Evolutionary conservation across 1,284 basidiomycete species (phyloP).

Genomic region (Meripilus lineatus): DNA sequence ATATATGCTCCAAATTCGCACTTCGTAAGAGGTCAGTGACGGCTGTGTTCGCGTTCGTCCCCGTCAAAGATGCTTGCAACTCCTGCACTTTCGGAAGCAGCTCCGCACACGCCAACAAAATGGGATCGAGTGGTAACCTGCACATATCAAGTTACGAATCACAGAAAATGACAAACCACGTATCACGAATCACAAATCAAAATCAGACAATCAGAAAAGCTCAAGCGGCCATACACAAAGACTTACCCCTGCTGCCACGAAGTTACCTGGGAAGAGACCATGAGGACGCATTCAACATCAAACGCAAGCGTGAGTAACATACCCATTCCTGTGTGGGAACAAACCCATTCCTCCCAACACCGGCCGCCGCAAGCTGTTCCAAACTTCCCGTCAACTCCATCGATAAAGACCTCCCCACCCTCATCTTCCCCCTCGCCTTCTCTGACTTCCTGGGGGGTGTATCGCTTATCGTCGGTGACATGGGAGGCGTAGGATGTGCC

Average conservation of each 20-base stretch:
- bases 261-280: constrained; percentile 49
- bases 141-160: not conserved
- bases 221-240: not conserved
- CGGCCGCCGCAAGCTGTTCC: constrained; percentile 58
- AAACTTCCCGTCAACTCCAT: constrained; percentile 53
- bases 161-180: not conserved
- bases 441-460: constrained; percentile 52
- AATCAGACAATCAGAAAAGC: not conserved
- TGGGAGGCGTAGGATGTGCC: constrained; percentile 23
- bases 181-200: constrained; percentile 10
- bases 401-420: constrained; percentile 57
- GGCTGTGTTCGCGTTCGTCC: constrained; percentile 56
- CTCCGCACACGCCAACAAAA: constrained; percentile 83
- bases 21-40: constrained; percentile 68
- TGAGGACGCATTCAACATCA: not conserved
- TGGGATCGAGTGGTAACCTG: constrained; percentile 80
- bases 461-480: constrained; percentile 40
- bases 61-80: constrained; percentile 62
- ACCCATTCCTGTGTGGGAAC: constrained; percentile 95
- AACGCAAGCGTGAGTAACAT: constrained; percentile 24
- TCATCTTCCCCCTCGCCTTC: constrained; percentile 88
- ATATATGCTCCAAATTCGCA: constrained; percentile 57
- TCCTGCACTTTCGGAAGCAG: constrained; percentile 84
- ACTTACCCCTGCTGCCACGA: constrained; percentile 84
- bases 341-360: constrained; percentile 84